Evolutionary conservation across 2,329 filamentous ascomycete species (phyloP).

Genomic region (Colletotrichum sp.): DNA sequence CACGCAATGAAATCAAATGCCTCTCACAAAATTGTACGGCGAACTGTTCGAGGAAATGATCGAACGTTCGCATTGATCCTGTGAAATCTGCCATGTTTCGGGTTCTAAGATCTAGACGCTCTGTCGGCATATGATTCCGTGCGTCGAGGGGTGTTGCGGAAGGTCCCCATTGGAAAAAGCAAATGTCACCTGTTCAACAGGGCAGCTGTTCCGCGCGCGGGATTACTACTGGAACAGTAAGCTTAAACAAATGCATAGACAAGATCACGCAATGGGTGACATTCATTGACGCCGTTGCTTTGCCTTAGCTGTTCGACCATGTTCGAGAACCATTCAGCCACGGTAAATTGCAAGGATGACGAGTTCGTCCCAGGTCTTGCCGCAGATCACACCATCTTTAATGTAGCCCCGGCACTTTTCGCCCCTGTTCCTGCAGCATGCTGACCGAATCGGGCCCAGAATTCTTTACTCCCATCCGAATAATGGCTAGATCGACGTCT

Average conservation of each 20-base stretch:
- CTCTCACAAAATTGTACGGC: neutral
- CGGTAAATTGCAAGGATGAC: neutral
- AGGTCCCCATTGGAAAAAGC: neutral
- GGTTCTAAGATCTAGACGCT: neutral
- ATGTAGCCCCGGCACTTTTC: neutral
- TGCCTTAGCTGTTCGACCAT: neutral
- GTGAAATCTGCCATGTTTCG: neutral
- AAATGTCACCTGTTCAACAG: neutral
- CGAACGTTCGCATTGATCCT: neutral
- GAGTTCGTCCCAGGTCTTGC: neutral
- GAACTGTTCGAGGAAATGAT: neutral
- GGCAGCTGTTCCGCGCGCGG: neutral
- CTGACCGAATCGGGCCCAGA: neutral
- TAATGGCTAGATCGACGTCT: neutral
- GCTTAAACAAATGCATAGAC: neutral
- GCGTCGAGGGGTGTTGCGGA: neutral
- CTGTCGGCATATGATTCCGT: neutral
- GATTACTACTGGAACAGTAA: neutral
- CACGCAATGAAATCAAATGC: neutral
- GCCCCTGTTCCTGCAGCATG: neutral
- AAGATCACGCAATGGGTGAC: neutral
- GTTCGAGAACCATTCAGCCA: neutral
- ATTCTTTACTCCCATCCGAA: neutral
- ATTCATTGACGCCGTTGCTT: neutral
- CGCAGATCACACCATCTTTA: conserved; percentile 1